Percentiles rank a stretch among this genome's conserved stretches.
Evolutionary conservation across 1,284 basidiomycete genomes (phyloP).

Genomic region (Butyriboletus pseudospeciosus): DNA sequence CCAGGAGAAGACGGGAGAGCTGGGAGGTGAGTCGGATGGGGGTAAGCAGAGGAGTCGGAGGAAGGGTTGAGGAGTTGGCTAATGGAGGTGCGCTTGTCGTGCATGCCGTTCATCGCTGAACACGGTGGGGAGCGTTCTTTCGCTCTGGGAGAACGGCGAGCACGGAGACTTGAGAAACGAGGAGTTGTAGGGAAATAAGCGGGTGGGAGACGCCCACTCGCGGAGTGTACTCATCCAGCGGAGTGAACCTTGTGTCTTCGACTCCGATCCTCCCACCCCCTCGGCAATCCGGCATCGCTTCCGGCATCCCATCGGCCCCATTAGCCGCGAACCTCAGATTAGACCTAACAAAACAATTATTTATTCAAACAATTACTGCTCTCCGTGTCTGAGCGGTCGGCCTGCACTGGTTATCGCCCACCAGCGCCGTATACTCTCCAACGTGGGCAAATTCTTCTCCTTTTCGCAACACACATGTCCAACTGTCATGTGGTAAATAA

Average conservation of each 20-base stretch:
- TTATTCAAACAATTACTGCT: no score
- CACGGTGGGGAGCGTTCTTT: slow-evolving; percentile 13
- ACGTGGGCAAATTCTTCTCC: background rate
- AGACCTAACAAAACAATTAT: no score
- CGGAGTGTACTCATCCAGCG: slow-evolving; percentile 28
- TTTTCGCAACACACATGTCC: background rate
- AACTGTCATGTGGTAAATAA: slow-evolving; percentile 15
- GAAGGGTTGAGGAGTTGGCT: slow-evolving; percentile 50
- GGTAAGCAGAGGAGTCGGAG: slow-evolving; percentile 31
- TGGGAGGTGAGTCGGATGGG: slow-evolving; percentile 30
- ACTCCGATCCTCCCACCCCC: slow-evolving; percentile 26
- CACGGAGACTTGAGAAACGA: slow-evolving; percentile 19
- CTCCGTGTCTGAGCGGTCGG: no score
- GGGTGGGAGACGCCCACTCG: slow-evolving; percentile 30
- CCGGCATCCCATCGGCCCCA: slow-evolving; percentile 18
- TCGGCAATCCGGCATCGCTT: slow-evolving; percentile 25
- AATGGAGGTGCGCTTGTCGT: slow-evolving; percentile 53
- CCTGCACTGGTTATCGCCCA: background rate
- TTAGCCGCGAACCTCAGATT: slow-evolving; percentile 28
- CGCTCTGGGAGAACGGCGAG: slow-evolving; percentile 5
- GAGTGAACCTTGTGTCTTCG: slow-evolving; percentile 21
- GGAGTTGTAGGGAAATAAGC: slow-evolving; percentile 27
- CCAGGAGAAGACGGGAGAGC: slow-evolving; percentile 22
- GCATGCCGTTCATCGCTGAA: slow-evolving; percentile 42
- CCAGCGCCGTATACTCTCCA: background rate